Percentiles rank a stretch among this genome's conserved stretches.
Conservation (phyloP, 331 rosid genomes). For the Stylosanthes scabra region DNA sequence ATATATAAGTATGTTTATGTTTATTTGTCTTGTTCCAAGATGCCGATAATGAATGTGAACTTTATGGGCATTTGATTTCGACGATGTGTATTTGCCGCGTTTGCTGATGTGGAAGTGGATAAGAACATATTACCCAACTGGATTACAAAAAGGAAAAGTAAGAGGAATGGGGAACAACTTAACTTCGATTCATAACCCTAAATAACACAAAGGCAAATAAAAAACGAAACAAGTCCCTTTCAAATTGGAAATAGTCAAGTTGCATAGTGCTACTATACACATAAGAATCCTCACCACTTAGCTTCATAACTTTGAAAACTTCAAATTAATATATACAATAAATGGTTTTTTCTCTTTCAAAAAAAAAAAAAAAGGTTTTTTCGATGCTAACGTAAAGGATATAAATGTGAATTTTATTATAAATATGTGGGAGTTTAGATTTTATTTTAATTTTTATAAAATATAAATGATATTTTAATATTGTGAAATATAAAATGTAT, state of each 20-base stretch:
- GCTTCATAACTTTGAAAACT: slow-evolving; percentile 32
- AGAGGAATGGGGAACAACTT: not conserved
- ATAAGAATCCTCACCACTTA: slow-evolving; percentile 31
- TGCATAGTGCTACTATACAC: slow-evolving; percentile 14
- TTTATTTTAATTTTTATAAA: no score
- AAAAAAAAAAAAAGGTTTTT: no score
- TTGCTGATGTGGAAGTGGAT: slow-evolving; percentile 32
- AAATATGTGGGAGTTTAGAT: no score
- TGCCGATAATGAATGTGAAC: not conserved
- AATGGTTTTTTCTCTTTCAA: no score
- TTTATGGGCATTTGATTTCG: slow-evolving; percentile 9
- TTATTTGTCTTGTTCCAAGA: not conserved
- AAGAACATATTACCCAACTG: slow-evolving; percentile 13
- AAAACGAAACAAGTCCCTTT: slow-evolving; percentile 23
- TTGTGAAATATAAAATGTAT: no score
- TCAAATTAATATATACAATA: not conserved
- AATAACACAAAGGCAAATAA: not conserved
- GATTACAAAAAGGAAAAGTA: not conserved
- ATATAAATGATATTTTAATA: no score
- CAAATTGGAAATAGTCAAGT: slow-evolving; percentile 25
- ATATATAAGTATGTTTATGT: no score
- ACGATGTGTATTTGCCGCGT: slow-evolving; percentile 50
- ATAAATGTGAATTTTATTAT: no score
- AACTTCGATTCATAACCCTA: not conserved
- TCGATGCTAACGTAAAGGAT: no score